Evolutionary conservation across 225 moss, liverwort and hornwort species (phyloP), one percentile per base, ranked within the genome.

Genomic region (Physcomitrellopsis africana): DNA sequence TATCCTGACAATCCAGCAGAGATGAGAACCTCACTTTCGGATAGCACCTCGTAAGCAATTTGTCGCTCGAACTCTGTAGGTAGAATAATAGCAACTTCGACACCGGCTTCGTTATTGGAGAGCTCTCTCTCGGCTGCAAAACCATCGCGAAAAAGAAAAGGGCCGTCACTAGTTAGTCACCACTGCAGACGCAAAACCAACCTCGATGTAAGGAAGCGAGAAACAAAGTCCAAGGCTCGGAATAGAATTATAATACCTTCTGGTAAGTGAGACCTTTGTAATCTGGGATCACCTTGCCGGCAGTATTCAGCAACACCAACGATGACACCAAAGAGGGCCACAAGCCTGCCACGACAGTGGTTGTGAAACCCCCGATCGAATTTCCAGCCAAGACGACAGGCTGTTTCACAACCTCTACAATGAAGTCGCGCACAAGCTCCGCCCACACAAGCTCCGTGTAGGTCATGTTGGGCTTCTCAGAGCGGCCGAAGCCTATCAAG

Each of bases 401-500:
- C 85, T 93, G 94, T 77, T 77, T 77, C 71, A 94, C 92, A 72
- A 97, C 90, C 65, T 97, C 94, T 44, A 83, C 86, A 60, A 94
- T 90, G 65, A 97, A 97, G 80, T 97, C 96, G 68, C 96, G 88
- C 60, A 97, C 83, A 61, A 94, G 90, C 71, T 97, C 96, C 59
- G 82, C 92, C 94, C 94, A 97, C 45, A 94, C 69, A 74, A 94
- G 80, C 74, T 97, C 96, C 51, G 94, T 89, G 63, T 97, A 97
- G 8, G 80, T 82, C 57, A 97, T 79, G 74, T 82, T 84, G 11
- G 96, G 96, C 70, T 97, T 97, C 76, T 97, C 96, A 45, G 96
- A 97, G 66, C 96, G 89, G 74, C 96, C 96, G 78, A 97, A 97
- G 22, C 96, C 96, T 47, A 97, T 86, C 86, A 97, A 75, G 47